phyloP scores from a whole-genome alignment of 441 rosid species.

The Populus hybrid region DNA sequence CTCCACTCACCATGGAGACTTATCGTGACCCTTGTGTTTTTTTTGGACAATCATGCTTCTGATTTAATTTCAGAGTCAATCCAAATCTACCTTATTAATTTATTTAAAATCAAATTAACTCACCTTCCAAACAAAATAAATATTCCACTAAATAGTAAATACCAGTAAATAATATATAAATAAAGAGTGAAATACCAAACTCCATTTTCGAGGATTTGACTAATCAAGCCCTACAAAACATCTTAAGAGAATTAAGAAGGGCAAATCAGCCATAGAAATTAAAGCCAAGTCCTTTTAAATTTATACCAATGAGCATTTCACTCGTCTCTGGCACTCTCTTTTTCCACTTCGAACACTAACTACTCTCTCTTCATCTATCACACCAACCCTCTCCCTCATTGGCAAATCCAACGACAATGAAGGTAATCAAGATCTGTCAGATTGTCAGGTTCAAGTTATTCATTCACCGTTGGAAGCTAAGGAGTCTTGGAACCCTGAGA shows the following conservation, averaged over 20 bases:
- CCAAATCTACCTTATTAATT: background rate
- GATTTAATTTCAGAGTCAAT: background rate
- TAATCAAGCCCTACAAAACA: background rate
- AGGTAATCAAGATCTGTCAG: background rate
- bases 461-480: background rate
- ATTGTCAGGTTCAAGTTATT: background rate
- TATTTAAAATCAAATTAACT: background rate
- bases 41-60: background rate
- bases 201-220: background rate
- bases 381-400: background rate
- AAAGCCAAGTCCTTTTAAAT: background rate
- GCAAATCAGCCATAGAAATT: background rate
- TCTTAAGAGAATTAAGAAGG: background rate
- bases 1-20: background rate
- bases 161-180: background rate
- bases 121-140: too few species aligned
- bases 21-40: background rate
- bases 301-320: background rate
- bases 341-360: background rate
- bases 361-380: background rate
- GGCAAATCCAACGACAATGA: background rate
- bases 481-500: background rate
- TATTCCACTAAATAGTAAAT: background rate
- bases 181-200: too few species aligned
- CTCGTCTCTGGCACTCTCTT: background rate